phyloP scores from a whole-genome alignment of 2,329 filamentous ascomycete species.

The Claviceps pusilla region DNA sequence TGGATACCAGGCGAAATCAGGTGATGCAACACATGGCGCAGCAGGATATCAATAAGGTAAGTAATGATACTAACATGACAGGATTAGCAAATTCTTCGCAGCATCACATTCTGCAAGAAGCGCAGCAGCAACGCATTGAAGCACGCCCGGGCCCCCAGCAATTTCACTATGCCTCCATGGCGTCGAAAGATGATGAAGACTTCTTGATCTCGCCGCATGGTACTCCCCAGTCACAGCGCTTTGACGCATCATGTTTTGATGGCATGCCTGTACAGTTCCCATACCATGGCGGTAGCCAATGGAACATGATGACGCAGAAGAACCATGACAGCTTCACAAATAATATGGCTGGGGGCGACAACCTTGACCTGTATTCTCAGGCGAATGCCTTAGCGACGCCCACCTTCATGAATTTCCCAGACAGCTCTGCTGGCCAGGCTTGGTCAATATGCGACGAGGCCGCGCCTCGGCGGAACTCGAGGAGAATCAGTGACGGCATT shows the following conservation, averaged over 20 bases:
- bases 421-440: constrained; percentile 29
- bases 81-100: constrained; percentile 44
- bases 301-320: constrained; percentile 32
- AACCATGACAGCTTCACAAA: constrained; percentile 27
- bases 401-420: constrained; percentile 33
- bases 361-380: constrained; percentile 35
- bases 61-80: constrained; percentile 39
- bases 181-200: constrained; percentile 31
- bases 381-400: constrained; percentile 34
- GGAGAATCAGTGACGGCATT: constrained; percentile 45
- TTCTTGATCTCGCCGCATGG: constrained; percentile 42
- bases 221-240: constrained; percentile 39
- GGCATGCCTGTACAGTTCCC: constrained; percentile 32
- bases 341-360: constrained; percentile 28
- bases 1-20: constrained; percentile 56
- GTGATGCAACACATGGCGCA: constrained; percentile 13
- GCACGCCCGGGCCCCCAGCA: constrained; percentile 52
- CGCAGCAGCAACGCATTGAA: constrained; percentile 69
- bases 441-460: constrained; percentile 34
- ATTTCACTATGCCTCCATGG: constrained; percentile 15
- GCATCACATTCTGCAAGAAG: constrained; percentile 67
- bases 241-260: constrained; percentile 32
- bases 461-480: constrained; percentile 27
- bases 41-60: constrained; percentile 29
- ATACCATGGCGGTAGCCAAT: constrained; percentile 26